These are phyloP conservation scores for Agrocybe pediades DNA, from an alignment of 768 basidiomycete genomes.

Conservation along the genomic window DNA sequence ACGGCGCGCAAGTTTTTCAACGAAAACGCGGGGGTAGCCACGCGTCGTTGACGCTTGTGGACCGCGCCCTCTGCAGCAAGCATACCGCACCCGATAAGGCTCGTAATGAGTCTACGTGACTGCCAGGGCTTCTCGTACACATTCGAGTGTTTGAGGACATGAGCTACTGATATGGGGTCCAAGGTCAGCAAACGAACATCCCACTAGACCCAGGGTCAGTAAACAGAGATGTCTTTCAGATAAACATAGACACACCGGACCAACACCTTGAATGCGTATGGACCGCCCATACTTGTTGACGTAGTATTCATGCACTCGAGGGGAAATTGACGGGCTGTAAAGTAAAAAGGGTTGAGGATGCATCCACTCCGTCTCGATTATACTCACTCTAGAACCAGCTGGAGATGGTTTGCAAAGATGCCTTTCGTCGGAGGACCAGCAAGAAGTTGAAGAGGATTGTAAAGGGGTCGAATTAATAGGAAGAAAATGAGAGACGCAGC, in stretches of 20 bases:
- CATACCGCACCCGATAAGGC: constrained; percentile 83
- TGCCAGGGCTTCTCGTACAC: constrained; percentile 86
- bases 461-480: constrained; percentile 31
- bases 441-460: constrained; percentile 52
- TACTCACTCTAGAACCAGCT: constrained; percentile 59
- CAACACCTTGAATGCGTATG: constrained; percentile 66
- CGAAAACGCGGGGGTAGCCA: constrained; percentile 79
- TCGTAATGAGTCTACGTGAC: constrained; percentile 71
- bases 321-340: constrained; percentile 56
- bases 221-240: not conserved
- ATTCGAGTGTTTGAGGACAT: constrained; percentile 72
- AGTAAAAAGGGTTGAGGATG: constrained; percentile 1
- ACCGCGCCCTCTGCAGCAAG: constrained; percentile 75
- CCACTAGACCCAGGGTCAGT: constrained; percentile 50
- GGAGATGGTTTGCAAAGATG: constrained; percentile 57
- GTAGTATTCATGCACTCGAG: constrained; percentile 52
- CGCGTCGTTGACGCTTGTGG: constrained; percentile 80
- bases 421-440: constrained; percentile 59
- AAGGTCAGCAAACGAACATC: constrained; percentile 79
- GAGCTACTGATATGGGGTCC: constrained; percentile 73
- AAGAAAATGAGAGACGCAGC: constrained; percentile 30
- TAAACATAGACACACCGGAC: constrained; percentile 55
- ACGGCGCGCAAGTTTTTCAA: constrained; percentile 74
- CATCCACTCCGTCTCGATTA: not conserved
- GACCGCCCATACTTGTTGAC: constrained; percentile 67